Evolutionary conservation across 371 early-diverging fungal genomes (phyloP).

Genomic region (Lichtheimia hyalospora): DNA sequence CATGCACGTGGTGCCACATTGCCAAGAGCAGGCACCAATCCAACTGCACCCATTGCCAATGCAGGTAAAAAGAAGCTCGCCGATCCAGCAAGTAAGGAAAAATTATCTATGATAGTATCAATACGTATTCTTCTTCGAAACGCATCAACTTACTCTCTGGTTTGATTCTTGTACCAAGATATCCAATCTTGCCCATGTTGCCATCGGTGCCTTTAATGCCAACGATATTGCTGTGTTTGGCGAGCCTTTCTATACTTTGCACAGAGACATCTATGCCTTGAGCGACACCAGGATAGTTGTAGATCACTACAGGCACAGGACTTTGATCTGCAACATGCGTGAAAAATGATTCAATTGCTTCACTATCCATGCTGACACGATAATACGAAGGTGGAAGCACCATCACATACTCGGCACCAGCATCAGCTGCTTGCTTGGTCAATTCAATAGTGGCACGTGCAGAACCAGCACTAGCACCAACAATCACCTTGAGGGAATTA

Average conservation of each 20-base stretch:
- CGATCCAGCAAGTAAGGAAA: slow-evolving; percentile 48
- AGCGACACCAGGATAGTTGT: slow-evolving; percentile 51
- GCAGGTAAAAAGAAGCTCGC: slow-evolving; percentile 46
- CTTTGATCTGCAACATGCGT: slow-evolving; percentile 38
- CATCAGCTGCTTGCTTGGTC: slow-evolving; percentile 30
- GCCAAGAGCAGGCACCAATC: slow-evolving; percentile 42
- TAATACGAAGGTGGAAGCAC: slow-evolving; percentile 48
- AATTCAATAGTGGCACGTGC: slow-evolving; percentile 34
- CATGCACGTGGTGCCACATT: slow-evolving; percentile 40
- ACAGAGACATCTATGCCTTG: slow-evolving; percentile 44
- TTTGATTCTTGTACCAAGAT: slow-evolving; percentile 5
- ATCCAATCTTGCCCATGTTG: slow-evolving; percentile 52
- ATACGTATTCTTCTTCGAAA: no score
- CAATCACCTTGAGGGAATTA: slow-evolving; percentile 30
- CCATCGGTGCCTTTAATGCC: slow-evolving; percentile 52
- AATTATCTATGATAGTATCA: slow-evolving; percentile 4
- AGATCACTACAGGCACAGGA: slow-evolving; percentile 45
- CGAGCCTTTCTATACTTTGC: slow-evolving; percentile 22
- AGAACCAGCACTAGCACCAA: slow-evolving; percentile 38
- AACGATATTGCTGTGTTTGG: slow-evolving; percentile 42
- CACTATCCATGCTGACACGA: slow-evolving; percentile 25
- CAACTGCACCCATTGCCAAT: slow-evolving; percentile 40
- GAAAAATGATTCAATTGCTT: slow-evolving; percentile 31
- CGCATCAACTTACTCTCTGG: slow-evolving; percentile 6
- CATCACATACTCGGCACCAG: slow-evolving; percentile 37